These are phyloP conservation scores for Phyllostachys edulis DNA, from an alignment of 176 grass and related monocot genomes.

Conservation along the genomic window DNA sequence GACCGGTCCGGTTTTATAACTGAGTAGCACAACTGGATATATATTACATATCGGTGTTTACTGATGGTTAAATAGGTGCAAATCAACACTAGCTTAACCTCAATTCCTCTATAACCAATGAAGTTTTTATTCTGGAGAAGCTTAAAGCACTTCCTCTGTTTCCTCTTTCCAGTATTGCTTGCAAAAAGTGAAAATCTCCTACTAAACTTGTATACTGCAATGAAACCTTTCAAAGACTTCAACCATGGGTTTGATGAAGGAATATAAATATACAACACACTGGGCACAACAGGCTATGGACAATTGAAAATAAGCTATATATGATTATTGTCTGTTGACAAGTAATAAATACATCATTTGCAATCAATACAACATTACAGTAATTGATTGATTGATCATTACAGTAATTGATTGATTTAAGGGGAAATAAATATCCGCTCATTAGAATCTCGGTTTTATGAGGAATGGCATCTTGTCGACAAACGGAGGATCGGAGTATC, in stretches of 20 bases:
- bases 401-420: constrained; percentile 22
- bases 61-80: neutral
- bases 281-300: neutral
- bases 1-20: too few relatives aligned
- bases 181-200: neutral
- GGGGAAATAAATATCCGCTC: neutral
- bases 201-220: neutral
- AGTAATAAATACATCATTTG: constrained; percentile 41
- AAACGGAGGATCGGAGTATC: constrained; percentile 81
- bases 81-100: neutral
- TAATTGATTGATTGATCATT: constrained; percentile 17
- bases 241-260: neutral
- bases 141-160: neutral
- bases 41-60: neutral
- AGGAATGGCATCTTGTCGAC: constrained; percentile 83
- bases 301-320: constrained; percentile 30
- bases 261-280: neutral
- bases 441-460: constrained; percentile 74
- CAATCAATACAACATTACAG: constrained; percentile 21
- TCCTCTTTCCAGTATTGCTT: neutral
- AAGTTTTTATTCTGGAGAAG: neutral
- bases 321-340: constrained; percentile 64
- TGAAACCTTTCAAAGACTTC: neutral
- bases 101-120: neutral
- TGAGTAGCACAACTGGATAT: neutral